Conservation (phyloP, 208 protist species). For the Histomonas meleagridis region DNA sequence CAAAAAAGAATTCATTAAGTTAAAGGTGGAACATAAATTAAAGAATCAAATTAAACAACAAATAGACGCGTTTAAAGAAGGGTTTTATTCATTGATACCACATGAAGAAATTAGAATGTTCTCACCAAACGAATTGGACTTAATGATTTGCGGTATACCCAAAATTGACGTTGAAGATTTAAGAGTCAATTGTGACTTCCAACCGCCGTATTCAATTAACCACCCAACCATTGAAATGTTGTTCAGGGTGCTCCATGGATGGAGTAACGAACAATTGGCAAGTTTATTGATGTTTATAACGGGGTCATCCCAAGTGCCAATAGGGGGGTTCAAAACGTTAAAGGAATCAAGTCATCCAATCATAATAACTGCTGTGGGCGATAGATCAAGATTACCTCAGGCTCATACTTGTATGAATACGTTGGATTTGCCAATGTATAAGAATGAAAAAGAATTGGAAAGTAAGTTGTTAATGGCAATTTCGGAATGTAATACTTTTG, state of each 20-base stretch:
- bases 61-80: conserved; percentile 76
- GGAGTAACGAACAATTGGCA: conserved; percentile 59
- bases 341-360: neutral
- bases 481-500: neutral
- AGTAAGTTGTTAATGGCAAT: neutral
- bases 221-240: conserved; percentile 74
- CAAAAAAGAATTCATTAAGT: conserved; percentile 82
- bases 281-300: conserved; percentile 95
- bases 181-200: conserved; percentile 73
- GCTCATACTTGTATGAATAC: neutral
- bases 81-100: conserved; percentile 85
- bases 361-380: neutral
- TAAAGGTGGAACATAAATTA: conserved; percentile 75
- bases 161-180: conserved; percentile 87
- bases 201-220: conserved; percentile 20
- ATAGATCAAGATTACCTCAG: neutral
- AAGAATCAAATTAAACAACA: conserved; percentile 74
- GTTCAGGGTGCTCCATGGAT: conserved; percentile 72
- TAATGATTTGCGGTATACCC: conserved; percentile 84
- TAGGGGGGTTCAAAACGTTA: conserved; percentile 78
- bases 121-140: conserved; percentile 84
- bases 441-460: neutral
- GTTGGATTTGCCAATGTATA: neutral
- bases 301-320: conserved; percentile 83
- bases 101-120: conserved; percentile 74